phyloP scores from a whole-genome alignment of 208 protist species.

The Spongospora subterranea region DNA sequence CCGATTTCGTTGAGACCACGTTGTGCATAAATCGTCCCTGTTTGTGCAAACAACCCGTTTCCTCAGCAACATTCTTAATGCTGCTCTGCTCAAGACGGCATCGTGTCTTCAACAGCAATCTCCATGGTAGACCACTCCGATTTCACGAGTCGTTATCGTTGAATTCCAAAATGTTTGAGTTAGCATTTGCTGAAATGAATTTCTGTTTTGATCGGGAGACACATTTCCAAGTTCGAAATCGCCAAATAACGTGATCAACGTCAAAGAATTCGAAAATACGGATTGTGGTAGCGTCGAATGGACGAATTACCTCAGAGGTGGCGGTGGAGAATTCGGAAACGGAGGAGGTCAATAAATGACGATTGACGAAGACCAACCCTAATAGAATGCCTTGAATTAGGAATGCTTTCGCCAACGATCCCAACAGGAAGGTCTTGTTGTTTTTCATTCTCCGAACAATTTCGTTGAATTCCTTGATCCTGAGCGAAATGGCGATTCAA shows the following conservation, averaged over 20 bases:
- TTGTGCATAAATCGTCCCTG: neutral
- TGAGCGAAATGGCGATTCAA: neutral
- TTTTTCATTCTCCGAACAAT: neutral
- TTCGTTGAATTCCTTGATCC: neutral
- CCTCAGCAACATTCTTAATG: too few species aligned
- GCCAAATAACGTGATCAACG: too few species aligned
- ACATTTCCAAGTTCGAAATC: too few species aligned
- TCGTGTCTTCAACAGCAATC: too few species aligned
- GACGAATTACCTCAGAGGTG: neutral
- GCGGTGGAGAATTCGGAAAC: neutral
- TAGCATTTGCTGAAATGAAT: too few species aligned
- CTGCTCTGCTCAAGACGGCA: too few species aligned
- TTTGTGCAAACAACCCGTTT: too few species aligned
- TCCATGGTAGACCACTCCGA: too few species aligned
- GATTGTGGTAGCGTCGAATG: neutral
- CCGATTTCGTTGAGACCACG: neutral
- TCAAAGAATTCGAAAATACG: too few species aligned
- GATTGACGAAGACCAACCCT: conserved; percentile 26
- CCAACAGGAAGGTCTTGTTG: neutral
- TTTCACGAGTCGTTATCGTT: too few species aligned
- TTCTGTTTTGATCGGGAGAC: too few species aligned
- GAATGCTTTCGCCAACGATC: neutral
- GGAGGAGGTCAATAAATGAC: neutral
- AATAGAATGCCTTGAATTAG: conserved; percentile 34
- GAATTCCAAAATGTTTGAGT: too few species aligned